Base-by-base conservation (phyloP, 192 early-diverging fungal genomes). In the Kappamyces sp. region DNA sequence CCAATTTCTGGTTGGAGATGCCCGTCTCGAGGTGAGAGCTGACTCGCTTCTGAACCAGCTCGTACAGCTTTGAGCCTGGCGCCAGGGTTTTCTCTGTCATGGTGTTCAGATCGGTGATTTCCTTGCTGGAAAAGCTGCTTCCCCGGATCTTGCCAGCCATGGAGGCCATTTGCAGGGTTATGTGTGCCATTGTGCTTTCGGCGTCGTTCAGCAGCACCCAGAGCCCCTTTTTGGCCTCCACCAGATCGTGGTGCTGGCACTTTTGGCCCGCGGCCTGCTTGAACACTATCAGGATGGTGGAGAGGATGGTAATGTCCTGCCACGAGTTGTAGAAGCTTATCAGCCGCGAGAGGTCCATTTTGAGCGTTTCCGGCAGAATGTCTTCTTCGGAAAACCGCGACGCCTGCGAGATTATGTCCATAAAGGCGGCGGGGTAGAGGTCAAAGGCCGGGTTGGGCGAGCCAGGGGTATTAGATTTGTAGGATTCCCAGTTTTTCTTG, bases 161-260 rank as follows among this genome's bases (percentile, higher is more conserved):
- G 4, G 57, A 37, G 32, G 49, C 54, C 64, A 81, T 74, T 51
- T 81, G 76, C n/a, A 70, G 13, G 5, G 69, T 66, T 39, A 81
- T 62, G 49, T 81, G 79, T 15, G 35, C 42, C 65, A 81, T 66
- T 54, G 66, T 69, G 36, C 76, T 79, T 2, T 78, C 79, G 39
- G 48, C 46, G 61, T 81, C 76, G 59, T 81, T 81, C 46, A 81
- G 55, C 41, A 79, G 63, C 33, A 78, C 67, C 79, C 79, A 81
- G 0, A 78, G 63, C 13, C 48, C 63, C 9, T 67, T 52, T 38
- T 76, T 76, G 35, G 65, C 40, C 3, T 61, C 44, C 3, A 33
- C 41, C 55, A 57, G 31, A 31, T 65, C 64, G 2, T 38, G 41
- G 9, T 34, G 3, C 6, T 40, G 47, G 33, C 63, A 55, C 40